A percentile compares a stretch with the other conserved stretches of the same genome.
Evolutionary conservation across 2,329 filamentous ascomycete species (phyloP).

Genomic region (Drechslerella dactyloides): DNA sequence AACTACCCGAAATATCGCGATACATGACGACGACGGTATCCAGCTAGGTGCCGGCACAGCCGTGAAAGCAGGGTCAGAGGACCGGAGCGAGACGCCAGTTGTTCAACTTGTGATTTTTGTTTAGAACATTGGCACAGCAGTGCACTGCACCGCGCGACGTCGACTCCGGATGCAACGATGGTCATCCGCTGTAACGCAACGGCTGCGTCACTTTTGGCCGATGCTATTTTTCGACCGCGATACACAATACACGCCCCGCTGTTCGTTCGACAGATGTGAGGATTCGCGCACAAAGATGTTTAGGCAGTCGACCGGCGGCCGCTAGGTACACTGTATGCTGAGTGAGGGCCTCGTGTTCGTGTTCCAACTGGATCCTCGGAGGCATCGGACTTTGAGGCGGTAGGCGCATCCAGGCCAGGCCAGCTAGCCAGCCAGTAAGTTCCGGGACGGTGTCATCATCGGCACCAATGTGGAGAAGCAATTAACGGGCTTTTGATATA

Average conservation of each 20-base stretch:
- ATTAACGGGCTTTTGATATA: conserved; percentile 12
- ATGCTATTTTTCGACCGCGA: conserved; percentile 30
- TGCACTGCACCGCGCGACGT: background rate
- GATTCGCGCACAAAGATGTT: conserved; percentile 6
- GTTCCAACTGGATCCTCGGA: background rate
- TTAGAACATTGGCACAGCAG: conserved; percentile 6
- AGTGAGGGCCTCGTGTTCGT: conserved; percentile 18
- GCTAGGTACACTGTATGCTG: too few relatives aligned
- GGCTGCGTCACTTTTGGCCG: conserved; percentile 38
- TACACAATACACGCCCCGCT: too few relatives aligned
- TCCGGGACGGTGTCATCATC: conserved; percentile 1
- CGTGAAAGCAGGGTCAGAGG: conserved; percentile 25
- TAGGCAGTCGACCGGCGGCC: conserved; percentile 34
- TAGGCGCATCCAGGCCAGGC: background rate
- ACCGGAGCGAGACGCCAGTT: conserved; percentile 2
- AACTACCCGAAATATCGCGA: background rate
- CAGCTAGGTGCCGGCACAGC: conserved; percentile 28
- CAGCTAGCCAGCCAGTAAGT: background rate
- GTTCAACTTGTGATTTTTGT: conserved; percentile 13
- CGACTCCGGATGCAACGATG: conserved; percentile 7
- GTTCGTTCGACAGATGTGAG: background rate
- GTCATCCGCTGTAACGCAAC: conserved; percentile 11
- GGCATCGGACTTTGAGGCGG: background rate
- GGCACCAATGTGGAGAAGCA: conserved; percentile 9
- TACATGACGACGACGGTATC: background rate